A percentile compares a stretch with the other conserved stretches of the same genome.
Evolutionary conservation across 2,329 filamentous ascomycete genomes (phyloP).

Genomic region (Cytospora mali): DNA sequence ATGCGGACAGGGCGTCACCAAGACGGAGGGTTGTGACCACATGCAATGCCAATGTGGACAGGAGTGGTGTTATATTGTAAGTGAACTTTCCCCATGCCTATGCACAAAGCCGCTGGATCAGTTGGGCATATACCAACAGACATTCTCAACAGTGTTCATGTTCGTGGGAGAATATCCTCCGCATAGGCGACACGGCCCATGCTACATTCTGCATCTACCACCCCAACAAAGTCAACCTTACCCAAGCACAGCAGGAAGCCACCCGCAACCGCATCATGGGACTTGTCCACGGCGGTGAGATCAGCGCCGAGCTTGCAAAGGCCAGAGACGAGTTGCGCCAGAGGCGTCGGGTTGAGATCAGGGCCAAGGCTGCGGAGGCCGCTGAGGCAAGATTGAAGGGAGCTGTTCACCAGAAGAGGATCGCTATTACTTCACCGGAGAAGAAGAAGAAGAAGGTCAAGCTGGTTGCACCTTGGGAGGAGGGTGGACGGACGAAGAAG

Average conservation of each 20-base stretch:
- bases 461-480: constrained; percentile 26
- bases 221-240: constrained; percentile 26
- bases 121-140: neutral
- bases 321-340: constrained; percentile 25
- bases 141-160: constrained; percentile 15
- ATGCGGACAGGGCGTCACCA: constrained; percentile 26
- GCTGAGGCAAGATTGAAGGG: constrained; percentile 18
- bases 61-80: constrained; percentile 27
- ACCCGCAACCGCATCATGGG: constrained; percentile 24
- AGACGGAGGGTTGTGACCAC: constrained; percentile 24
- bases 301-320: constrained; percentile 23
- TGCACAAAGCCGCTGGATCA: too few species aligned
- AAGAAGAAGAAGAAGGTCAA: constrained; percentile 23
- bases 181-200: constrained; percentile 17
- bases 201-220: constrained; percentile 28
- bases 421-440: neutral
- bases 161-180: constrained; percentile 23
- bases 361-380: constrained; percentile 22
- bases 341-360: constrained; percentile 23
- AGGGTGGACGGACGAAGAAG: constrained; percentile 16
- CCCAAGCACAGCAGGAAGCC: constrained; percentile 18
- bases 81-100: neutral
- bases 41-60: constrained; percentile 24
- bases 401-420: constrained; percentile 2
- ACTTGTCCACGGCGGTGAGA: constrained; percentile 26